These are phyloP conservation scores for Diaporthe vaccinii DNA, from an alignment of 2,329 filamentous ascomycete species.

Conservation along the genomic window DNA sequence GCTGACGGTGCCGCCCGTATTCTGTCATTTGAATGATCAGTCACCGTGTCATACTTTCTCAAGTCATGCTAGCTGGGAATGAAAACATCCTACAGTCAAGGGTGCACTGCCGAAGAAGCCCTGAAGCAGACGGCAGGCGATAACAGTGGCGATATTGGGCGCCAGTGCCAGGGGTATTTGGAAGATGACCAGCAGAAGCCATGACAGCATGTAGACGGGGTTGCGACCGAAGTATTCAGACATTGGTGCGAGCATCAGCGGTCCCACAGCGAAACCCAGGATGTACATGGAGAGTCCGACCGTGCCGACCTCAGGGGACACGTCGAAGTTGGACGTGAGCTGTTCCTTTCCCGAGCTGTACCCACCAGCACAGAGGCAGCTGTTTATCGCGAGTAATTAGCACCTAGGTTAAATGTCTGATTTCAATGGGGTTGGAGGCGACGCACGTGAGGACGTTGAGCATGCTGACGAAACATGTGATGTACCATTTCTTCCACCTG, in stretches of 20 bases:
- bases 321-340: constrained; percentile 2
- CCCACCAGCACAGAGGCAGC: constrained; percentile 35
- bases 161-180: constrained; percentile 32
- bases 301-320: constrained; percentile 27
- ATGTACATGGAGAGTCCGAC: constrained; percentile 36
- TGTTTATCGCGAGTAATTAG: background rate
- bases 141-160: constrained; percentile 29
- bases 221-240: constrained; percentile 34
- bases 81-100: background rate
- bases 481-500: constrained; percentile 31
- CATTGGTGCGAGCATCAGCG: constrained; percentile 29
- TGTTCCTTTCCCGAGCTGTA: constrained; percentile 30
- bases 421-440: background rate
- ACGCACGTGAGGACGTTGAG: constrained; percentile 34
- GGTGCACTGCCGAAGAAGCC: constrained; percentile 39
- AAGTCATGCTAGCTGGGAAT: background rate
- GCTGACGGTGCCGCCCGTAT: constrained; percentile 33
- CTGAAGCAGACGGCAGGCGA: constrained; percentile 24
- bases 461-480: constrained; percentile 36
- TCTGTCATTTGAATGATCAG: background rate
- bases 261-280: constrained; percentile 33
- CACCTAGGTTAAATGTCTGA: background rate
- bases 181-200: constrained; percentile 36
- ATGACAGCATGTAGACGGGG: constrained; percentile 32
- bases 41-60: too few relatives aligned